Evolutionary conservation across 371 early-diverging fungal species (phyloP), one percentile per base, ranked within the genome.

Genomic region (Encephalitozoon romaleae): DNA sequence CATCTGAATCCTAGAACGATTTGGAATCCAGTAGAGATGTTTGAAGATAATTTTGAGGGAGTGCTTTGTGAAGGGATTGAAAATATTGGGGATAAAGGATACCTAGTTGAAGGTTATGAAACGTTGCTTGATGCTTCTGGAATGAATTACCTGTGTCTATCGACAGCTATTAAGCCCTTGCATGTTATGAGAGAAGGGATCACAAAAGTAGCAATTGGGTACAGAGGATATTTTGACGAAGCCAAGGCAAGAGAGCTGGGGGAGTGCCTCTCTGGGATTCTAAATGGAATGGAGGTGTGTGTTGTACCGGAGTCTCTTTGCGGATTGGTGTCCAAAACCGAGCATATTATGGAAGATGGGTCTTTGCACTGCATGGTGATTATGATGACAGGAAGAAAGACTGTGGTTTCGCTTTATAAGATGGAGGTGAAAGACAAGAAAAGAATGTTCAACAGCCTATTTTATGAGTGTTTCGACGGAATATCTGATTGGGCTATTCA

Each of bases 11-110:
- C 34, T 11, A 59, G 21, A n/a, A 18, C 59, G 0, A 34, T 59
- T 15, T 59, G 18, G n/a, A 32, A 21, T 32, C 34, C 59, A 34
- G 9, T 59, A n/a, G 12, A 34, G 34, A 59, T 59, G 59, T 34
- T 59, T 59, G 59, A 59, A 32, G n/a, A 59, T 34, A 34, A 28
- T 8, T 59, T 59, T 59, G 59, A 59, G 15, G 59, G 59, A 12
- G 9, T 34, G 34, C n/a, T 2, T 0, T 15, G 34, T 5, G 18
- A 38, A 28, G 59, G 59, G n/a, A 15, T 34, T 59, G 34, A 59
- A 21, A 30, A 5, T 3, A 38, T 38, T 34, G 25, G 18, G 3
- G 59, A 59, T 0, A 9, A 5, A 34, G 34, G 34, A 59, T 59
- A 59, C n/a, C 15, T 30, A 34, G n/a, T 30, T 12, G 38, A 59